Base-by-base conservation (phyloP, 306 rosid genomes). In the Vicia sativa region DNA sequence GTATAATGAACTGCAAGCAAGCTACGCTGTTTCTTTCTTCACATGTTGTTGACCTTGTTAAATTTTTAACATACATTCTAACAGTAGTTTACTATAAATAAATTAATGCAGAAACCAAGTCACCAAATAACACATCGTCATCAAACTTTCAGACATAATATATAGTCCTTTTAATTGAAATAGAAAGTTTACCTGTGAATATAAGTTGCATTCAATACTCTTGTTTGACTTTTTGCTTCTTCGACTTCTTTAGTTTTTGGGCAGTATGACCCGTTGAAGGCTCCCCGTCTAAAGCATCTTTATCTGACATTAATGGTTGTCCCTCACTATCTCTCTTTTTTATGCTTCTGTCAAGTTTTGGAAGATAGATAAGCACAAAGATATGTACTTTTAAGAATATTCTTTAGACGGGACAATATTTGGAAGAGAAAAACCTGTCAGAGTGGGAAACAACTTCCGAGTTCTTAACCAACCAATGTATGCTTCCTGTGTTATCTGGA, bases 401-500 rank as follows among this genome's bases (percentile, higher is more conserved):
- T 55, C 4, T 29, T 62, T 59, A 31, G 15, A 59, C 18, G 12
- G 14, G 9, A 14, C 46, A 49, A 19, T 54, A 49, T 1, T 67
- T 44, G 66, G 56, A 61, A n/a, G 28, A 48, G 67, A 62, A 56
- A 71, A 58, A 88, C 96, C 89, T 80, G 78, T 75, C 74, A 13
- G 65, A 42, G 43, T 44, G 56, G 67, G 86, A 45, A 76, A 18
- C 74, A 39, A 67, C 87, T 71, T 81, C 79, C 56, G 48, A 56
- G 67, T 81, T 75, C 70, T 72, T 85, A 58, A 78, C 88, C 76
- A 95, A 75, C 91, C 96, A 90, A 57, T 58, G 68, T 68, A 88
- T 75, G 87, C 75, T 82, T 68, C 99, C 99, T 3, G 99, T 88
- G 75, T 79, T 71, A 55, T 79, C 74, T 12, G 89, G 89, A 78